Conservation (phyloP, 768 basidiomycete species). For the Lentinula sp. region DNA sequence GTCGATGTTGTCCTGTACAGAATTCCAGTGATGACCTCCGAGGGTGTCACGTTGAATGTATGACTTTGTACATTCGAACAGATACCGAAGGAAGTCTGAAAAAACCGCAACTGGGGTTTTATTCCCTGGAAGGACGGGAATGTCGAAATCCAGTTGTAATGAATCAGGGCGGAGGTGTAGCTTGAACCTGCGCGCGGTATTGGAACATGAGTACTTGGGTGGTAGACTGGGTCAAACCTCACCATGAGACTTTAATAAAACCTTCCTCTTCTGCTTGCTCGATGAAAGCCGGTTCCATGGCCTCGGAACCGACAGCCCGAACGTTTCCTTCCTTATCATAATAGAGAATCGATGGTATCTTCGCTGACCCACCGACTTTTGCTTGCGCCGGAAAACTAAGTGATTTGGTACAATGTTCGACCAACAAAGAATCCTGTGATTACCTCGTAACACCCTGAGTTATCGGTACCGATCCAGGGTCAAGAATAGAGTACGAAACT, state of each 20-base stretch:
- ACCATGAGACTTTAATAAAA: slow-evolving; percentile 44
- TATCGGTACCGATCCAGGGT: slow-evolving; percentile 31
- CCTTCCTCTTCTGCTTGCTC: slow-evolving; percentile 35
- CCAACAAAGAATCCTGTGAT: neutral
- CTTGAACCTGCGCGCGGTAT: slow-evolving; percentile 24
- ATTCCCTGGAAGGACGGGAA: slow-evolving; percentile 36
- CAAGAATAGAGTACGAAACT: slow-evolving; percentile 29
- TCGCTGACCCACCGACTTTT: slow-evolving; percentile 33
- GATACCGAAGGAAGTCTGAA: slow-evolving; percentile 43
- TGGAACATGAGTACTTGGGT: neutral
- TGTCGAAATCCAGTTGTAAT: slow-evolving; percentile 13
- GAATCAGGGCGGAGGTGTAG: slow-evolving; percentile 26
- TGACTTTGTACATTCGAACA: slow-evolving; percentile 34
- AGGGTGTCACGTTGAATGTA: slow-evolving; percentile 45
- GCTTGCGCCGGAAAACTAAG: slow-evolving; percentile 43
- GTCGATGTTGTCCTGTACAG: slow-evolving; percentile 35
- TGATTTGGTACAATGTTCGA: neutral
- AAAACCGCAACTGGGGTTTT: slow-evolving; percentile 38
- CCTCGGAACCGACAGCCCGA: slow-evolving; percentile 40
- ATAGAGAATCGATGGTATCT: slow-evolving; percentile 42
- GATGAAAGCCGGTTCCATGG: slow-evolving; percentile 26
- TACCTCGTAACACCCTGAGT: slow-evolving; percentile 14
- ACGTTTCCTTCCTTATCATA: slow-evolving; percentile 34
- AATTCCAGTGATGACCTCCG: slow-evolving; percentile 39
- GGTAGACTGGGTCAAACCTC: slow-evolving; percentile 9